Percentiles rank a stretch among this genome's conserved stretches.
These are phyloP conservation scores for Ogataea trehaloabstinens DNA, from an alignment of 805 yeast genomes.

Conservation along the genomic window DNA sequence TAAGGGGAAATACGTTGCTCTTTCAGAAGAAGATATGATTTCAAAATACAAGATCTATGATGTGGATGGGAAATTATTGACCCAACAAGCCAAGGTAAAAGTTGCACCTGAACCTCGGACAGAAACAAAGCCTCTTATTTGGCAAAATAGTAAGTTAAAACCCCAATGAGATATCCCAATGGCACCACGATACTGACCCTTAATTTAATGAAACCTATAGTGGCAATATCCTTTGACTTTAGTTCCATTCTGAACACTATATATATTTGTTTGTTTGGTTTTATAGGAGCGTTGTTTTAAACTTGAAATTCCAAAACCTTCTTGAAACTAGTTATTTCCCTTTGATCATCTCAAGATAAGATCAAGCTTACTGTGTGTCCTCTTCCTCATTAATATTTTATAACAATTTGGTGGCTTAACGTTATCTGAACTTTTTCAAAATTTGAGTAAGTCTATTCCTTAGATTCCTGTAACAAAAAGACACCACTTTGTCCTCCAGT, in stretches of 20 bases:
- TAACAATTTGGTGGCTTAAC: no score
- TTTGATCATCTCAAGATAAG: no score
- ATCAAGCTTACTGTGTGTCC: no score
- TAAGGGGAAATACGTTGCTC: conserved; percentile 48
- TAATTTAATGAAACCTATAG: conserved; percentile 9
- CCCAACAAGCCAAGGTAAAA: conserved; percentile 22
- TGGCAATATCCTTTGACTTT: conserved; percentile 10
- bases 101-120: conserved; percentile 26
- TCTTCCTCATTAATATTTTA: no score
- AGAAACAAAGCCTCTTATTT: conserved; percentile 13
- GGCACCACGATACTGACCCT: conserved; percentile 3
- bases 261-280: conserved; percentile 13
- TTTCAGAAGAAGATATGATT: conserved; percentile 42
- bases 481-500: conserved; percentile 42
- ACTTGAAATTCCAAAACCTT: conserved; percentile 1
- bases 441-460: no score
- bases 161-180: conserved; percentile 3
- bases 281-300: conserved; percentile 10
- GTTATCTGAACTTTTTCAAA: no score
- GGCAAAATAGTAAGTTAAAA: conserved; percentile 25
- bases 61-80: conserved; percentile 38
- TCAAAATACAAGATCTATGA: conserved; percentile 43
- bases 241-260: conserved; percentile 8
- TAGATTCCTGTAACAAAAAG: conserved; percentile 2
- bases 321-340: background rate